Evolutionary conservation across 495 filamentous ascomycete species (phyloP), one percentile per base, ranked within the genome.

Genomic region (Glutinoglossum americanum): DNA sequence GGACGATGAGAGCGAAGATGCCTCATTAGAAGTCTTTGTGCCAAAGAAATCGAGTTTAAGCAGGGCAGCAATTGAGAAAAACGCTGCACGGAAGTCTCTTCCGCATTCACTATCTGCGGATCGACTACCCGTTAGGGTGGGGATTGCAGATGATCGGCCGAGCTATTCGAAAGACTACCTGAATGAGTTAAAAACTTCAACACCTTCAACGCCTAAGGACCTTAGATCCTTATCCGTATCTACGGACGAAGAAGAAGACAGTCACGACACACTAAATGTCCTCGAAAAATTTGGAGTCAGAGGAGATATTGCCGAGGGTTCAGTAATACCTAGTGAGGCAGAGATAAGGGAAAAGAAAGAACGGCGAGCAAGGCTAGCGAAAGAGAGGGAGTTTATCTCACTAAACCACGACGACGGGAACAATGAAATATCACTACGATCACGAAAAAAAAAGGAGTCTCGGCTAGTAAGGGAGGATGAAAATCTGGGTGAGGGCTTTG

Each of bases 301-400:
- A 41, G 11, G 48, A 2, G 54, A 23, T 62, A 69, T 11, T 66
- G 68, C 15, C 62, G 62, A 17, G 64, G 60, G 45, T 66, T 62
- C 73, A 2, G 64, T 69, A 1, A 89, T 97, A 56, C 84, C 89
- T 3, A 87, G 82, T 26, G 83, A 87, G 64, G 79, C 84, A n/a
- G 85, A 96, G 63, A 95, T 97, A 44, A 76, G 78, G 51, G 89
- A 94, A 67, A 92, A 92, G 72, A 98, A 97, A 71, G 84, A 82
- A 41, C 80, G 93, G 10, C 79, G 93, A 28, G 83, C 84, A 30
- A 77, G 87, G 1, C 66, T 90, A 19, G 89, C 89, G 3, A 74
- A 85, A 55, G 83, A 92, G 54, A 71, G 84, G 33, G 85, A 89
- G 60, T 94, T 82, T 67, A 89, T 94, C 56, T 77, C 83, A 0